Base-by-base conservation (phyloP, 139 green algal genomes). In the Chlorokybus atmophyticus region DNA sequence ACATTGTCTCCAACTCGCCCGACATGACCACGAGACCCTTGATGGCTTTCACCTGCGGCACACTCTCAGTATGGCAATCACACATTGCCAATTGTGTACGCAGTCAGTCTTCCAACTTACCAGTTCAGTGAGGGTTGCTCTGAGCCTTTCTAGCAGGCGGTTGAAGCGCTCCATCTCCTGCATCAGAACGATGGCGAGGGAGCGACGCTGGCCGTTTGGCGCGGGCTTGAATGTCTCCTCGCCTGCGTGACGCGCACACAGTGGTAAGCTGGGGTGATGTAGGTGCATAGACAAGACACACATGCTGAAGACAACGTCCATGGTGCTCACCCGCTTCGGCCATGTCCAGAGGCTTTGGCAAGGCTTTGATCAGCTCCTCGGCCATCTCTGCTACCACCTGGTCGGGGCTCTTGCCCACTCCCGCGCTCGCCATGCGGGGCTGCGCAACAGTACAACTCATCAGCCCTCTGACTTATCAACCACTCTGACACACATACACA, bases 11-110 rank as follows among this genome's bases (percentile, higher is more conserved):
- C 48, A 93, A 70, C 55, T 91, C 82, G 10, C 39, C 59, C 52
- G 73, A 85, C 84, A 93, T 93, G 5, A 89, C 79, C 42, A 89
- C 83, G 62, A 85, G 40, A 10, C 84, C 84, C 52, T 81, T 73
- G 64, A 93, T 84, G 1, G 83, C 84, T 52, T 80, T 81, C 66
- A 87, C n/a, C n/a, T n/a, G n/a, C n/a, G n/a, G n/a, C n/a, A n/a
- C n/a, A n/a, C n/a, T n/a, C n/a, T n/a, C n/a, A n/a, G n/a, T n/a
- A n/a, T n/a, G n/a, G n/a, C n/a, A n/a, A n/a, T n/a, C n/a, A n/a
- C n/a, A n/a, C n/a, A n/a, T n/a, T n/a, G n/a, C n/a, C n/a, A n/a
- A n/a, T n/a, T n/a, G n/a, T n/a, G n/a, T n/a, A n/a, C n/a, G n/a
- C n/a, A n/a, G n/a, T n/a, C n/a, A n/a, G n/a, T n/a, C n/a, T n/a